A percentile compares a stretch with the other conserved stretches of the same genome.
These are phyloP conservation scores for Multifurca ochricompacta DNA, from an alignment of 768 basidiomycete genomes.

Conservation along the genomic window DNA sequence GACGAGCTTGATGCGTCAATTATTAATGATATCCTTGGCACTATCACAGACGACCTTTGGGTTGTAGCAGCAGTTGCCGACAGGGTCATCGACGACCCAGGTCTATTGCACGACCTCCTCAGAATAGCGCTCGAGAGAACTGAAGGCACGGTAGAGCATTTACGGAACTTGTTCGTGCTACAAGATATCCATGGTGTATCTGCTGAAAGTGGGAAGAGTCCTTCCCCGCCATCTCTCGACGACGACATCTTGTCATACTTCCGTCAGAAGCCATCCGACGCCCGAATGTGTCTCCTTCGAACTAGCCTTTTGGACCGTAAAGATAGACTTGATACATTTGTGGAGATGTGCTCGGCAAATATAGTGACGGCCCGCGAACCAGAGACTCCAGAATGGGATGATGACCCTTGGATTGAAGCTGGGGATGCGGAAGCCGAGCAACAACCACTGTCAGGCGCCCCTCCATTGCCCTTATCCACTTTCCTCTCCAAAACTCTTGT, in stretches of 20 bases:
- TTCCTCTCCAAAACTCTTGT: conserved; percentile 59
- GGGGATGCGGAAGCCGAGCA: conserved; percentile 25
- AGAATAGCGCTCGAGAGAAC: conserved; percentile 59
- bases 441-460: conserved; percentile 23
- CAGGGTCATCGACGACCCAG: conserved; percentile 50
- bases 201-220: conserved; percentile 13
- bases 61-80: conserved; percentile 67
- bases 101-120: conserved; percentile 50
- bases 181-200: conserved; percentile 19
- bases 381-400: conserved; percentile 55
- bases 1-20: conserved; percentile 46
- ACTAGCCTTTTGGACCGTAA: conserved; percentile 57
- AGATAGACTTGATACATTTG: conserved; percentile 67
- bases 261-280: conserved; percentile 47
- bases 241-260: conserved; percentile 46
- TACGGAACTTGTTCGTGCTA: conserved; percentile 20
- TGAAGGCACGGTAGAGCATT: conserved; percentile 35
- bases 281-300: conserved; percentile 58
- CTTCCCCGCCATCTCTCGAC: conserved; percentile 25
- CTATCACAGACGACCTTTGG: conserved; percentile 65
- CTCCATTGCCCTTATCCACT: conserved; percentile 45
- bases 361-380: conserved; percentile 24
- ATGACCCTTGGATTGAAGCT: conserved; percentile 69
- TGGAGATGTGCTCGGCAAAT: conserved; percentile 42
- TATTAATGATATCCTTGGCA: conserved; percentile 40